Evolutionary conservation across 2,329 filamentous ascomycete species (phyloP).

Genomic region (Eurotiales sp.): DNA sequence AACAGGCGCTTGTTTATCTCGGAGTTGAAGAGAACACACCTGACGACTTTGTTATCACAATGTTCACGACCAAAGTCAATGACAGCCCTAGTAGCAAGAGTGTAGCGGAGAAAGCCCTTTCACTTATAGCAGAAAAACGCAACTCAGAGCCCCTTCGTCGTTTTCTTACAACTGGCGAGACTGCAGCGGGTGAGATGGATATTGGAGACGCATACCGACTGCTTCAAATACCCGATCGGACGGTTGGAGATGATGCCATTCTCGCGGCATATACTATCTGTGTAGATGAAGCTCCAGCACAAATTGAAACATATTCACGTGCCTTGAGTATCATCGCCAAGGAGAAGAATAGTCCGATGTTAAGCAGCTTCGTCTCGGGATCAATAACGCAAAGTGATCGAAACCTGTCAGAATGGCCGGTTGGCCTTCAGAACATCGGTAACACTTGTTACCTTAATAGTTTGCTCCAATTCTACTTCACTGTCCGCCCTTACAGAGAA

Average conservation of each 20-base stretch:
- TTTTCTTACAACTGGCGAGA: conserved; percentile 52
- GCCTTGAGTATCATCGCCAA: conserved; percentile 48
- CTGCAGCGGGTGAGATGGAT: conserved; percentile 52
- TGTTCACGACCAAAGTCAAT: conserved; percentile 55
- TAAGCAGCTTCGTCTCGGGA: conserved; percentile 33
- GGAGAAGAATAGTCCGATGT: conserved; percentile 36
- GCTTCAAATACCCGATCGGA: conserved; percentile 52
- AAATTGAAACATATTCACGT: conserved; percentile 42
- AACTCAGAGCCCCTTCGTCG: conserved; percentile 53
- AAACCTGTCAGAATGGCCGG: conserved; percentile 59
- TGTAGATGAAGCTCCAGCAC: conserved; percentile 44
- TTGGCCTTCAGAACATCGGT: conserved; percentile 87
- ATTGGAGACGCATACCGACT: conserved; percentile 51
- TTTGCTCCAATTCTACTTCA: conserved; percentile 91
- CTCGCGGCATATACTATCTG: conserved; percentile 47
- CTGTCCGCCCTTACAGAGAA: conserved; percentile 73
- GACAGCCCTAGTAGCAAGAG: conserved; percentile 50
- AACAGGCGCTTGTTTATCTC: conserved; percentile 62
- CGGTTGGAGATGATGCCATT: conserved; percentile 49
- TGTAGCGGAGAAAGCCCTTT: conserved; percentile 53
- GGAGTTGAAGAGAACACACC: conserved; percentile 47
- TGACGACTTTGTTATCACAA: conserved; percentile 57
- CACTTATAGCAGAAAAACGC: conserved; percentile 56
- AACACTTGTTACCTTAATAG: conserved; percentile 99
- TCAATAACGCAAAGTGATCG: conserved; percentile 27